Conservation (phyloP, 257 asterid species). For the Solanum tarapatanum region DNA sequence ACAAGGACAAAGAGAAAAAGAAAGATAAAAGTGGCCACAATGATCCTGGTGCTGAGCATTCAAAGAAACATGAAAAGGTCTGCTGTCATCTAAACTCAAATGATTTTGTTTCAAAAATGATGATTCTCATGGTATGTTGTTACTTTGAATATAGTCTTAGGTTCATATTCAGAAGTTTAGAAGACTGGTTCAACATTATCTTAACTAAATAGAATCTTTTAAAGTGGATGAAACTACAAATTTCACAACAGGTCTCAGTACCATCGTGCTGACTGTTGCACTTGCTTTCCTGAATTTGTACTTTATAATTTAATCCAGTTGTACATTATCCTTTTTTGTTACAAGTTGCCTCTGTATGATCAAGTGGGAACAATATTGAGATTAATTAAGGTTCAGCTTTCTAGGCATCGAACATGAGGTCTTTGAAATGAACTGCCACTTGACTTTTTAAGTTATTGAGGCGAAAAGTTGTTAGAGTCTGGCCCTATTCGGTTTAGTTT, state of each 20-base stretch:
- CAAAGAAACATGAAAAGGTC: constrained; percentile 76
- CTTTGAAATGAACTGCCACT: background rate
- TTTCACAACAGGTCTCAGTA: background rate
- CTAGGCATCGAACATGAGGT: background rate
- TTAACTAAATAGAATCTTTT: background rate
- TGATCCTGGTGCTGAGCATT: constrained; percentile 79
- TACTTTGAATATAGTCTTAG: background rate
- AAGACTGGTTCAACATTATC: background rate
- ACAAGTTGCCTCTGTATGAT: background rate
- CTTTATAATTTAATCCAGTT: background rate
- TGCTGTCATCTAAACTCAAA: constrained; percentile 7
- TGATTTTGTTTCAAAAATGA: constrained; percentile 7
- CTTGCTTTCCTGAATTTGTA: background rate
- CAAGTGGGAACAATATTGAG: background rate
- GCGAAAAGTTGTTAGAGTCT: background rate
- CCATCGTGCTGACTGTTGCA: background rate
- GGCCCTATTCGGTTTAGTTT: background rate
- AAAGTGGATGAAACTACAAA: background rate
- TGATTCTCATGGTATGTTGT: background rate
- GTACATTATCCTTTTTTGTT: background rate
- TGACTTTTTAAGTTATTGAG: background rate
- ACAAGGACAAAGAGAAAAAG: constrained; percentile 92
- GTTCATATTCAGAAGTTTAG: background rate
- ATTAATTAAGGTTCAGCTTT: background rate
- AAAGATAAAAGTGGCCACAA: constrained; percentile 69